phyloP scores from a whole-genome alignment of 805 yeast species.

The Starmerella ratchasimensis region DNA sequence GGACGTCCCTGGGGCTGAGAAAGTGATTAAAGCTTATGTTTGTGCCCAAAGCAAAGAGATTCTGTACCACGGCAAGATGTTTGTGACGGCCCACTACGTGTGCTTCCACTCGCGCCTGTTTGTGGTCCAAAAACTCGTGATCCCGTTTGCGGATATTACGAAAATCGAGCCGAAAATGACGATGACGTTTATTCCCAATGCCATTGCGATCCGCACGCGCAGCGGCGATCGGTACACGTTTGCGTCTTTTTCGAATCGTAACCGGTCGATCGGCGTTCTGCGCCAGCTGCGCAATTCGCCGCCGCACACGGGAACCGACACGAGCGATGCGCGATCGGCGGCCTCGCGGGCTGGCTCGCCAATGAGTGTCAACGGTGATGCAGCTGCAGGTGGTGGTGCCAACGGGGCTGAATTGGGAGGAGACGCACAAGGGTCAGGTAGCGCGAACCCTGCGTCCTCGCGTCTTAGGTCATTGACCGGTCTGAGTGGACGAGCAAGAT shows the following conservation, averaged over 20 bases:
- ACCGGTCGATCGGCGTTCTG: slow-evolving; percentile 57
- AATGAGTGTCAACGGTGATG: neutral
- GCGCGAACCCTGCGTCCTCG: neutral
- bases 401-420: neutral
- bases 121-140: slow-evolving; percentile 72
- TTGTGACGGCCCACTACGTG: slow-evolving; percentile 59
- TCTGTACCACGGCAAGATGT: slow-evolving; percentile 73
- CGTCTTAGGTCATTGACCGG: slow-evolving; percentile 3
- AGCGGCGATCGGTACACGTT: slow-evolving; percentile 49
- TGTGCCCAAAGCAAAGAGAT: slow-evolving; percentile 86
- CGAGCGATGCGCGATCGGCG: neutral
- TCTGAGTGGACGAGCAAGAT: neutral
- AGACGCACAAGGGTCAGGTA: slow-evolving; percentile 2
- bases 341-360: neutral
- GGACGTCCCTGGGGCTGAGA: slow-evolving; percentile 9
- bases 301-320: slow-evolving; percentile 17
- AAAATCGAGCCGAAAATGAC: slow-evolving; percentile 70
- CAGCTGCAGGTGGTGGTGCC: neutral
- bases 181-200: slow-evolving; percentile 84
- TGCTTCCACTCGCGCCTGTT: slow-evolving; percentile 79
- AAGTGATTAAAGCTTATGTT: slow-evolving; percentile 34
- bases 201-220: slow-evolving; percentile 46
- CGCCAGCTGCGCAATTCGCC: slow-evolving; percentile 21
- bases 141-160: slow-evolving; percentile 57
- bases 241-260: slow-evolving; percentile 79